These are phyloP conservation scores for Parsonsia alboflavescens DNA, from an alignment of 257 asterid species.

Conservation along the genomic window DNA sequence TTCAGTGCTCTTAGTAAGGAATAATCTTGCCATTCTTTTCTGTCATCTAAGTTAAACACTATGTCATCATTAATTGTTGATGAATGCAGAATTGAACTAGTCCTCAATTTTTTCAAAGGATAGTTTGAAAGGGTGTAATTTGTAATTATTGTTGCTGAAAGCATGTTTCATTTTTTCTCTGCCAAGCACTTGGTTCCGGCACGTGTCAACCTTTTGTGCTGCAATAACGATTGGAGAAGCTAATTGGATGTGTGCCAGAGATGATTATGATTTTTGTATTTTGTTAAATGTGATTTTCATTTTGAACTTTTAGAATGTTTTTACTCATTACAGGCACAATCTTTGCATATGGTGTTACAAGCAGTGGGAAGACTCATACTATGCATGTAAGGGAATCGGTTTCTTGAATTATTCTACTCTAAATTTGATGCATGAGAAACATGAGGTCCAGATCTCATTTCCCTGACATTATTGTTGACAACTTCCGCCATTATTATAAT, in stretches of 20 bases:
- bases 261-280: background rate
- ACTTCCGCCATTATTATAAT: background rate
- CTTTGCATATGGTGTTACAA: conserved; percentile 96
- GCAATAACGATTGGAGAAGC: background rate
- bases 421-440: background rate
- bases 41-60: too few relatives aligned
- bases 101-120: background rate
- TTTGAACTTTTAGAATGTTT: conserved; percentile 14
- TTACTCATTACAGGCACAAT: conserved; percentile 62
- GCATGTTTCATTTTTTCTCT: background rate
- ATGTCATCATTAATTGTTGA: background rate
- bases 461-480: background rate
- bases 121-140: background rate
- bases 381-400: conserved; percentile 77
- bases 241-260: background rate
- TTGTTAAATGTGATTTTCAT: background rate
- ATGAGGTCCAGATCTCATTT: background rate
- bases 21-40: background rate
- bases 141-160: background rate
- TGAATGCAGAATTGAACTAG: background rate
- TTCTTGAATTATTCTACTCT: conserved; percentile 11
- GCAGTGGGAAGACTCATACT: conserved; percentile 99
- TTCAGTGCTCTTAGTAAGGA: background rate
- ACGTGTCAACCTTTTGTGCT: background rate
- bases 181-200: background rate